These are phyloP conservation scores for Triangularia verruculosa DNA, from an alignment of 2,329 filamentous ascomycete species.

Conservation along the genomic window DNA sequence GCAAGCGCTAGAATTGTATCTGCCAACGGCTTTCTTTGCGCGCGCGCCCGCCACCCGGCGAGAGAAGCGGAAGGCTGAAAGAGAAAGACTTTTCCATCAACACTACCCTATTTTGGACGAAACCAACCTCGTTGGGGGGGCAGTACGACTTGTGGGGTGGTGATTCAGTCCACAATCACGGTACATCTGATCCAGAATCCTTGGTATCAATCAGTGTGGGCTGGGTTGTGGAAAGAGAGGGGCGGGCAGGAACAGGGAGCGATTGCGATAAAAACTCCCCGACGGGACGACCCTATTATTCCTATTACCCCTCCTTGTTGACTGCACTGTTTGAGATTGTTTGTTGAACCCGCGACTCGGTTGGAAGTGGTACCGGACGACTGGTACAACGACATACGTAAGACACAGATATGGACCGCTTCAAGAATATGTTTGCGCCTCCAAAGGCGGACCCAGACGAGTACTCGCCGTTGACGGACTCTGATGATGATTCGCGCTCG, in stretches of 20 bases:
- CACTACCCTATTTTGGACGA: background rate
- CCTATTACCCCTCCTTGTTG: background rate
- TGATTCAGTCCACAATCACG: background rate
- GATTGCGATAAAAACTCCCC: background rate
- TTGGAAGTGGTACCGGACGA: background rate
- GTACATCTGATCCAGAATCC: background rate
- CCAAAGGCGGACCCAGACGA: conserved; percentile 28
- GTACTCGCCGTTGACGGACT: conserved; percentile 12
- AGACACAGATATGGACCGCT: conserved; percentile 36
- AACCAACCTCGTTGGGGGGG: background rate
- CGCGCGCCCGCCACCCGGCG: background rate
- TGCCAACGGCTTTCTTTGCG: background rate
- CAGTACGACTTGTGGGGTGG: background rate
- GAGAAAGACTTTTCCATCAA: background rate
- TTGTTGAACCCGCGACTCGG: background rate
- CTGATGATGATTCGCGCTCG: conserved; percentile 31
- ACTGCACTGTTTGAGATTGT: background rate
- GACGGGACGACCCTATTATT: background rate
- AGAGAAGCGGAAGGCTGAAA: background rate
- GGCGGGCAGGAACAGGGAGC: background rate
- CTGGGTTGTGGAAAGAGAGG: background rate
- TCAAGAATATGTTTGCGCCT: conserved; percentile 37
- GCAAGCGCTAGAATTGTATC: background rate
- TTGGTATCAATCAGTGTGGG: background rate
- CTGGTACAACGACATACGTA: conserved; percentile 4